Evolutionary conservation across 192 early-diverging fungal species (phyloP).

Genomic region (Linnemannia zychae): DNA sequence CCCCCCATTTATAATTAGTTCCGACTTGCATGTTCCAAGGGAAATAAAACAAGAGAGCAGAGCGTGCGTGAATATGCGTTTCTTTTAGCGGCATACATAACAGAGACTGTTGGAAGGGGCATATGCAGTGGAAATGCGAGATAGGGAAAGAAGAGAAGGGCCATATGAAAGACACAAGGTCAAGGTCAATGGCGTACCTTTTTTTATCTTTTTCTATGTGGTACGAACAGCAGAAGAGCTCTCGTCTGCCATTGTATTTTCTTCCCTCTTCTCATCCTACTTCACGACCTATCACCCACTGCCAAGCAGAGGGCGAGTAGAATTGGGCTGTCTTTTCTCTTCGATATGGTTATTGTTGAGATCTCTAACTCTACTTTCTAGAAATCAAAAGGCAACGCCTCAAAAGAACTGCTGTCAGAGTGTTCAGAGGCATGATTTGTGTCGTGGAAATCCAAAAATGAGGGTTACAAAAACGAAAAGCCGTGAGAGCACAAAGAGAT

Average conservation of each 20-base stretch:
- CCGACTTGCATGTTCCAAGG: no score
- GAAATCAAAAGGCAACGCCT: background rate
- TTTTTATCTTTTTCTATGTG: background rate
- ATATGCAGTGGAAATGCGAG: background rate
- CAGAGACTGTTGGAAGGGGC: background rate
- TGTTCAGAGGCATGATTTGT: no score
- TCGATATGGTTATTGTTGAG: background rate
- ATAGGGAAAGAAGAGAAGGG: background rate
- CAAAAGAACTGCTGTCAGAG: background rate
- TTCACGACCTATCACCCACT: background rate
- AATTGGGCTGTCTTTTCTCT: background rate
- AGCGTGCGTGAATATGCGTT: background rate
- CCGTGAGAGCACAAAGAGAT: background rate
- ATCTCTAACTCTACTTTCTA: background rate
- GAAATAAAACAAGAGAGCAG: background rate
- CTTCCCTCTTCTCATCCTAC: background rate
- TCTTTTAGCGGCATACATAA: background rate
- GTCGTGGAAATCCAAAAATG: background rate
- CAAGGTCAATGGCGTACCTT: background rate
- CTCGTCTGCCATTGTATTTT: no score
- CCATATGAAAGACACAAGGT: constrained; percentile 7
- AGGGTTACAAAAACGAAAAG: background rate
- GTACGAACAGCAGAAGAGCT: background rate
- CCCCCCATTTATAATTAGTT: background rate
- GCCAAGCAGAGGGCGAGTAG: background rate